Percentiles rank a stretch among this genome's conserved stretches.
These are phyloP conservation scores for Imleria badia DNA, from an alignment of 768 basidiomycete genomes.

Conservation along the genomic window DNA sequence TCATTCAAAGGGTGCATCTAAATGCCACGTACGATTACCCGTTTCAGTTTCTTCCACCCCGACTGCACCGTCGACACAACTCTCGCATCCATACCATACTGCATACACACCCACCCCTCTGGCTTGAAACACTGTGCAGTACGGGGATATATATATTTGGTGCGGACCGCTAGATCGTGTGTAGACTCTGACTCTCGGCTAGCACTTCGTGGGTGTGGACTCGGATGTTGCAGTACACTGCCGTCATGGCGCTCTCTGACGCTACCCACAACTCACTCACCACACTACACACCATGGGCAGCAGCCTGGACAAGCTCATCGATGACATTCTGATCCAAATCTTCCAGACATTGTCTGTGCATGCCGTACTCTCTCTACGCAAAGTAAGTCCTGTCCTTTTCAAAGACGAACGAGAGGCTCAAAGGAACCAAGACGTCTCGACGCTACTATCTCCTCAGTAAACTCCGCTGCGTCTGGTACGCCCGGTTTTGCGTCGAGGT, in stretches of 20 bases:
- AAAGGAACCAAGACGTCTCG: constrained; percentile 22
- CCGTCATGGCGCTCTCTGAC: constrained; percentile 4
- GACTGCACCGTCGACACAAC: not conserved
- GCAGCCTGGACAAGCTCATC: constrained; percentile 23
- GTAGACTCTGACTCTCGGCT: not conserved
- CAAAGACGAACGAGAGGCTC: not conserved
- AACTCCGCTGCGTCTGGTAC: constrained; percentile 25
- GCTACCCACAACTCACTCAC: not conserved
- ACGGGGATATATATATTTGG: not conserved
- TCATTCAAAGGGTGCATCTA: not conserved
- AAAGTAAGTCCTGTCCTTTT: constrained; percentile 12
- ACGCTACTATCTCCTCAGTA: constrained; percentile 28
- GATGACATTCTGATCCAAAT: constrained; percentile 29
- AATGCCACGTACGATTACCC: not conserved
- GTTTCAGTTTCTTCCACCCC: not conserved
- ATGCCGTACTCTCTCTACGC: constrained; percentile 23
- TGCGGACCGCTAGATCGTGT: not conserved
- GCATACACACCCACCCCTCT: not conserved
- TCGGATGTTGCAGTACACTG: not conserved
- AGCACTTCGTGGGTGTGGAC: not conserved
- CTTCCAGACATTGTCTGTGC: constrained; percentile 12
- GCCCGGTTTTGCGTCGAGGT: constrained; percentile 24
- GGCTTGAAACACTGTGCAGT: not conserved
- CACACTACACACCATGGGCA: not conserved
- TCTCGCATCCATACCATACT: not conserved